Base-by-base conservation (phyloP, 495 filamentous ascomycete species). In the Penicillium riverlandense region DNA sequence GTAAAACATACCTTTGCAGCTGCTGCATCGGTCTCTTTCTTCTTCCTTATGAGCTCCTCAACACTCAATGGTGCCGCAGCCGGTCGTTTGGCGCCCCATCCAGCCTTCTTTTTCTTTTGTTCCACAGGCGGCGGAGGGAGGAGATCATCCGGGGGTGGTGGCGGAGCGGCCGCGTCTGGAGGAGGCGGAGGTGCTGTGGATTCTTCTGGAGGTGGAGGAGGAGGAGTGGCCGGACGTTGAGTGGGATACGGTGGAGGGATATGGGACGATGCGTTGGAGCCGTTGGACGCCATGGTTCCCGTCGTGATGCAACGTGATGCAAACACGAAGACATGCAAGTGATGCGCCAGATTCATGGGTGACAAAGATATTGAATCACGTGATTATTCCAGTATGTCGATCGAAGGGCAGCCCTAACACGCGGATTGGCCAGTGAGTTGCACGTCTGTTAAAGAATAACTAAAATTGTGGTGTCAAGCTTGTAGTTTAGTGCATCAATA, bases 1-100 rank as follows among this genome's bases (percentile, higher is more conserved):
- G 11, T 14, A 2, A 43, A 49, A 53, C 62, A 58, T 74, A 85
- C 83, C 69, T 86, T 86, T 34, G 83, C 75, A 41, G 85, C 82
- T 22, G 82, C 85, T 38, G 82, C 84, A 66, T 90, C 86, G 6
- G 82, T 82, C 49, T 85, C 85, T 52, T 76, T 80, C 69, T 90
- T 90, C 68, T 87, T 87, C 49, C 76, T 73, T 31, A 90, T 68
- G 11, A 90, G 71, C 41, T 90, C 85, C 50, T 90, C 86, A 22
- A 89, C 84, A 60, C 82, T 86, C 34, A 88, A 58, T 15, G 86
- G 86, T 11, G 65, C 60, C 1, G 61, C 48, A 28, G 62, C 48
- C 30, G 67, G 62, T 2, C 49, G 47, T 34, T 71, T 67, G 4
- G 62, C 37, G 2, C 70, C 71, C 74, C 77, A 80, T 58, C 75